These are phyloP conservation scores for Neolentinus lepideus DNA, from an alignment of 1,284 basidiomycete genomes.

Conservation along the genomic window DNA sequence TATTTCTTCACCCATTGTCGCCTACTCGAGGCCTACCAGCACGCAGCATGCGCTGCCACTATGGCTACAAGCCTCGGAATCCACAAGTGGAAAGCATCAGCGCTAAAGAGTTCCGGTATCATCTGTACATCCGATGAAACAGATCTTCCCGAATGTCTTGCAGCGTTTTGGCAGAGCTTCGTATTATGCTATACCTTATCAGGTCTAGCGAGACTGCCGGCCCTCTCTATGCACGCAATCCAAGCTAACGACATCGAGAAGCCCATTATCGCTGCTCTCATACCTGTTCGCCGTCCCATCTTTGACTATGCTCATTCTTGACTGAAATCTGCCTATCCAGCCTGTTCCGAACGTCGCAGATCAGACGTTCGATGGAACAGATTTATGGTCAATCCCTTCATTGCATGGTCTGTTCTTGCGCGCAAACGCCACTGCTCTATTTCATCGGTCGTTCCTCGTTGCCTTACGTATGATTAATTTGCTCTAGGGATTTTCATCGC, in stretches of 20 bases:
- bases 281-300: not conserved
- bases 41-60: constrained; percentile 49
- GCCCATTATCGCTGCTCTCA: not conserved
- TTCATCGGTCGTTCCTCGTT: not conserved
- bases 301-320: too few relatives aligned
- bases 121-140: constrained; percentile 10
- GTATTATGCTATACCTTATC: constrained; percentile 54
- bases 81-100: constrained; percentile 37
- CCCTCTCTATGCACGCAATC: constrained; percentile 10
- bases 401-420: not conserved
- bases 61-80: constrained; percentile 47
- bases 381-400: not conserved
- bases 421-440: not conserved
- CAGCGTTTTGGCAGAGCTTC: constrained; percentile 56
- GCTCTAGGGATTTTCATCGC: not conserved
- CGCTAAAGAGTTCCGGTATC: constrained; percentile 18
- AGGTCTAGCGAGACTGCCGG: constrained; percentile 43
- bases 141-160: constrained; percentile 16
- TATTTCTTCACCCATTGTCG: constrained; percentile 54
- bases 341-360: not conserved
- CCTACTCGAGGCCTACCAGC: constrained; percentile 52
- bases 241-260: not conserved
- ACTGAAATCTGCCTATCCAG: not conserved
- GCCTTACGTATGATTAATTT: not conserved
- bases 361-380: not conserved